phyloP scores from a whole-genome alignment of 2,329 filamentous ascomycete species.

The Curvularia hawaiiensis region DNA sequence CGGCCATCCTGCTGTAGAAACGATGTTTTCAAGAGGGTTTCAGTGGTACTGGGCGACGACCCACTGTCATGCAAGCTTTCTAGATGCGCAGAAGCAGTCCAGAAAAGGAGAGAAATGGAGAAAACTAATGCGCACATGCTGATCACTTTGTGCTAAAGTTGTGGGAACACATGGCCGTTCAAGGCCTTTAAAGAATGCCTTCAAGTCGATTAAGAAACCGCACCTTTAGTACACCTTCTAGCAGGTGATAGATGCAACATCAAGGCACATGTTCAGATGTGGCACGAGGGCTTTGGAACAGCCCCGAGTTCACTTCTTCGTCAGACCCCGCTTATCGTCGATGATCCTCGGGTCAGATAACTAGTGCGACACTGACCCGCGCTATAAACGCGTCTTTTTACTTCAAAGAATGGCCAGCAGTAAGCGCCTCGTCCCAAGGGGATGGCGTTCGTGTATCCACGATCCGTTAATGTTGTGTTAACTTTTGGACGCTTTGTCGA shows the following conservation, averaged over 20 bases:
- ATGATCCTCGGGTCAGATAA: neutral
- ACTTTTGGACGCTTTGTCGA: neutral
- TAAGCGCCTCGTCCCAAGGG: neutral
- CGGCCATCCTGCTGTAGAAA: slow-evolving; percentile 7
- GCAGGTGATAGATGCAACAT: neutral
- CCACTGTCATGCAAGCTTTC: neutral
- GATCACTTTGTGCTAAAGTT: neutral
- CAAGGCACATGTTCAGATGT: neutral
- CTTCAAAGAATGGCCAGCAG: neutral
- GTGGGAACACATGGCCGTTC: neutral
- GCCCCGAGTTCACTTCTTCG: neutral
- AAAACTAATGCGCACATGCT: slow-evolving; percentile 2
- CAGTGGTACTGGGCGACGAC: neutral
- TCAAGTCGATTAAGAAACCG: neutral
- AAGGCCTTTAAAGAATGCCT: neutral
- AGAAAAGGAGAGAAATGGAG: neutral
- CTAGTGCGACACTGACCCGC: neutral
- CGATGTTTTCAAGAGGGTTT: neutral
- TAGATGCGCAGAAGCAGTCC: neutral
- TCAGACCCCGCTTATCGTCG: neutral
- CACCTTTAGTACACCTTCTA: neutral
- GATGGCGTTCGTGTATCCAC: neutral
- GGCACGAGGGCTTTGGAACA: neutral
- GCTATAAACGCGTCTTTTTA: neutral
- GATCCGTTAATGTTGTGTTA: neutral